Conservation (phyloP, 2,329 filamentous ascomycete species). For the Fusarium xylarioides region DNA sequence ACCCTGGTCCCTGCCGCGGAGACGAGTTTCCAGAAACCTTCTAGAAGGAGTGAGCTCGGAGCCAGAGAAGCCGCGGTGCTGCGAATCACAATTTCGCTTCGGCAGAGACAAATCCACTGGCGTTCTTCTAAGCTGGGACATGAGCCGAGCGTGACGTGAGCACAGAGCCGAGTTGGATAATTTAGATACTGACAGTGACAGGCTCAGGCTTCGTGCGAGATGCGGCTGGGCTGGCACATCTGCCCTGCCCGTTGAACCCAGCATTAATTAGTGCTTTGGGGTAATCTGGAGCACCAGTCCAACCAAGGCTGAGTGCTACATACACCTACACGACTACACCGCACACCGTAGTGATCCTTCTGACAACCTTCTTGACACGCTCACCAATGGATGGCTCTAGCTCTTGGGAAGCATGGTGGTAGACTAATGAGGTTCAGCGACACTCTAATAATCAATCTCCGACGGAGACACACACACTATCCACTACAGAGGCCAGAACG, state of each 20-base stretch:
- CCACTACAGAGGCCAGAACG: background rate
- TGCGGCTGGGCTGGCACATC: conserved; percentile 21
- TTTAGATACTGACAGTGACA: conserved; percentile 4
- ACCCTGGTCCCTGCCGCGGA: conserved; percentile 23
- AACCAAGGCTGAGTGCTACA: conserved; percentile 4
- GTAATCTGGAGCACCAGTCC: conserved; percentile 23
- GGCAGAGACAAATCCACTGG: conserved; percentile 18
- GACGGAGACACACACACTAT: background rate
- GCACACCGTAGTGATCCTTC: background rate
- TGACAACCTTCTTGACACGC: background rate
- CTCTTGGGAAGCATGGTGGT: background rate
- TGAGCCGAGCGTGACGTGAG: conserved; percentile 31
- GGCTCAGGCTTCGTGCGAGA: conserved; percentile 2
- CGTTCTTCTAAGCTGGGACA: conserved; percentile 14
- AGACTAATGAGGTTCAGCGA: conserved; percentile 6
- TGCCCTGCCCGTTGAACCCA: conserved; percentile 19
- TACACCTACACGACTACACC: background rate
- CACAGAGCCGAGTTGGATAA: conserved; percentile 17
- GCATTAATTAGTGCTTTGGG: conserved; percentile 18
- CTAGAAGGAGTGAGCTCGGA: conserved; percentile 41
- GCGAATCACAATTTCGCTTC: conserved; percentile 40
- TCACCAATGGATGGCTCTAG: background rate
- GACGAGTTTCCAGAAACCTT: conserved; percentile 40
- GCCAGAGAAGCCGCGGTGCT: conserved; percentile 12
- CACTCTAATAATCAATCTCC: conserved; percentile 3